Evolutionary conservation across 306 rosid species (phyloP), one percentile per base, ranked within the genome.

Genomic region (Sindora glabra): DNA sequence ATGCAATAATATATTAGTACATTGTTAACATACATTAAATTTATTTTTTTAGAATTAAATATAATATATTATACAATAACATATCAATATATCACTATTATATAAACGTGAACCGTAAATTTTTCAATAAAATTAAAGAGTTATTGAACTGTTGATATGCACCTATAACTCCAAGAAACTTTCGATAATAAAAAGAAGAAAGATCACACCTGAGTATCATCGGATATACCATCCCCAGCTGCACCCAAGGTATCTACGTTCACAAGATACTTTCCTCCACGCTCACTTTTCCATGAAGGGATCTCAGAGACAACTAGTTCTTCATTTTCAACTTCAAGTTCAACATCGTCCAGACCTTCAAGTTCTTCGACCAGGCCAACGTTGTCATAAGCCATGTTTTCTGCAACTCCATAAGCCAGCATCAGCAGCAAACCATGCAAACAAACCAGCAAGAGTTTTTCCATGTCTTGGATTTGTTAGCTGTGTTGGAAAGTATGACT

Each of bases 191-290:
- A n/a, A n/a, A n/a, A n/a, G n/a, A n/a, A n/a, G n/a, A n/a, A n/a
- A n/a, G n/a, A n/a, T n/a, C n/a, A n/a, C 52, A 80, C 99, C 97
- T 72, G 79, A 41, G 95, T 86, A 76, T 92, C 90, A 68, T 86
- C 99, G 69, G 85, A 70, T 83, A 80, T 77, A 71, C 94, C 90
- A 65, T 86, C 74, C 65, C 96, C 99, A 73, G 63, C 82, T 10
- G 99, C 95, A 15, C 85, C 89, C 40, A 89, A 84, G 82, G 94
- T 84, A 74, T 94, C 99, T 49, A 94, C 83, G 55, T 89, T 89
- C 56, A 89, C 97, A 56, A 94, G 94, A 89, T 81, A 80, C 73
- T 84, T 89, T 49, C 87, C 81, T 8, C 95, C 97, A 0, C 83
- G 95, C 58, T 86, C 84, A 13, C 89, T 89, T 49, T 49, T 82